Evolutionary conservation across 106 monocot genomes (phyloP).

Genomic region (Gastrodia elata): DNA sequence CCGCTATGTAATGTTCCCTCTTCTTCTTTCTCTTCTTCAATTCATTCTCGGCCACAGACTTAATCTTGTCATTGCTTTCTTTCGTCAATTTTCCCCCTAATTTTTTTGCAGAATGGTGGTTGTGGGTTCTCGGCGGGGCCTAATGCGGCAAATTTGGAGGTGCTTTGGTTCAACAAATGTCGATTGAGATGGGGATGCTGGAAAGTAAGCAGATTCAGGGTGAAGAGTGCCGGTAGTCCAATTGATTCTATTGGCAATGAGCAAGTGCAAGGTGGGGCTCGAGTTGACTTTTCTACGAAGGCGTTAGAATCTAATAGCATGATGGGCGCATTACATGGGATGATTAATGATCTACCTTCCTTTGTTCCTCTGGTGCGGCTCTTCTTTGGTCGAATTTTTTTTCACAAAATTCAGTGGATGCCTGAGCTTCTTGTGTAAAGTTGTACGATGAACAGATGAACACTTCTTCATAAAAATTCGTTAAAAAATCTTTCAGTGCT

Average conservation of each 20-base stretch:
- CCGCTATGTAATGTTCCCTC: not conserved
- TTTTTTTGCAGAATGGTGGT: conserved; percentile 2
- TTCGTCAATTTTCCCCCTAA: not conserved
- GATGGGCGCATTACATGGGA: conserved; percentile 15
- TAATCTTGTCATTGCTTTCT: not conserved
- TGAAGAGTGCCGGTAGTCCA: conserved; percentile 10
- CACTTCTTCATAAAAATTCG: not conserved
- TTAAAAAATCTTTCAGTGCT: not conserved
- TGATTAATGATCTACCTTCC: conserved; percentile 24
- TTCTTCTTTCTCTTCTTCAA: not conserved
- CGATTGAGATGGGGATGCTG: conserved; percentile 3
- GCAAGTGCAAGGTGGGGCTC: conserved; percentile 8
- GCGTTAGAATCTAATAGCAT: conserved; percentile 10
- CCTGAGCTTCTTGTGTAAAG: not conserved
- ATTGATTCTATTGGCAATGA: conserved; percentile 3
- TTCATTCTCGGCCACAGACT: not conserved
- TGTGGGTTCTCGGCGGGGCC: not conserved
- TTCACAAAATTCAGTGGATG: not conserved
- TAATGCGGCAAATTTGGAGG: conserved; percentile 3
- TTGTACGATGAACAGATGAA: not conserved
- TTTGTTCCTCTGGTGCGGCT: conserved; percentile 18
- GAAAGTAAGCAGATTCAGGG: conserved; percentile 12
- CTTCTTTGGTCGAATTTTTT: not conserved
- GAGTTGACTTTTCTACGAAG: conserved; percentile 5
- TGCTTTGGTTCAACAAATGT: conserved; percentile 12